Percentiles rank a stretch among this genome's conserved stretches.
Conservation (phyloP, 2,329 filamentous ascomycete genomes). For the Fusarium chaquense region DNA sequence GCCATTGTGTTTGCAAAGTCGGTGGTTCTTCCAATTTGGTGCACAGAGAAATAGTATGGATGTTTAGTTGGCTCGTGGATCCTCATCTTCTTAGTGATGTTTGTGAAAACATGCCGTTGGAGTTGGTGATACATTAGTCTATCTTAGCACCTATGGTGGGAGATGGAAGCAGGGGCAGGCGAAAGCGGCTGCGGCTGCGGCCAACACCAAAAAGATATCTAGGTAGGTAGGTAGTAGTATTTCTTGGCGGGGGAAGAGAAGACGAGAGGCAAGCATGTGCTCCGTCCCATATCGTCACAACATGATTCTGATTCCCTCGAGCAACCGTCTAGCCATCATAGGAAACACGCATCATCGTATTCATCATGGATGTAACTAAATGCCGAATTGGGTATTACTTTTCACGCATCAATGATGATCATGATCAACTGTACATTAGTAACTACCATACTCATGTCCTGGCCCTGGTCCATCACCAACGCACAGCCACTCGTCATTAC, state of each 20-base stretch:
- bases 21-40: constrained; percentile 12
- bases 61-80: constrained; percentile 26
- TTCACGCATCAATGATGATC: constrained; percentile 1
- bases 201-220: constrained; percentile 15
- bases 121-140: constrained; percentile 18
- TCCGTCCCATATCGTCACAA: background rate
- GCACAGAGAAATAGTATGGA: background rate
- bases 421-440: background rate
- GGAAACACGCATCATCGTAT: constrained; percentile 4
- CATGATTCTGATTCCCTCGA: background rate
- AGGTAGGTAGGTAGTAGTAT: background rate
- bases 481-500: constrained; percentile 31
- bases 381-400: constrained; percentile 1
- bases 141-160: background rate
- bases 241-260: background rate
- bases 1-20: constrained; percentile 5
- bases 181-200: constrained; percentile 22
- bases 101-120: constrained; percentile 1
- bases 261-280: background rate
- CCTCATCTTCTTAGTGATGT: constrained; percentile 31
- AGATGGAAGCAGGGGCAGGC: constrained; percentile 8
- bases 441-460: background rate
- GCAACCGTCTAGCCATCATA: background rate
- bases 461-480: constrained; percentile 23
- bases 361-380: constrained; percentile 6